Evolutionary conservation across 495 filamentous ascomycete species (phyloP), one percentile per base, ranked within the genome.

Genomic region (Parmelia sp.): DNA sequence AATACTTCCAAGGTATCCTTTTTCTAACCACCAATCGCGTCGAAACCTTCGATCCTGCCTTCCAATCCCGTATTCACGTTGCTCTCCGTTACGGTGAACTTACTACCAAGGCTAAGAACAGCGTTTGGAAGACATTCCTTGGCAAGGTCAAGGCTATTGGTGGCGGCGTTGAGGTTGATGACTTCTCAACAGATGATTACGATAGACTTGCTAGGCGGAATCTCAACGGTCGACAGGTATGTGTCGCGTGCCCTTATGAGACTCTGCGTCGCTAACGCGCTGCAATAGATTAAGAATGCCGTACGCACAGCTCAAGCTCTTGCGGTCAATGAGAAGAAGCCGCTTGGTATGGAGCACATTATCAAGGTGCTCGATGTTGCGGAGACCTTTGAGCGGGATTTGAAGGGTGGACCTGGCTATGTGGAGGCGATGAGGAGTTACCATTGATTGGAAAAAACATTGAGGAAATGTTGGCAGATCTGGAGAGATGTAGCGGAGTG

Each of bases 101-200:
- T 37, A 85, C 83, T 7, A 71, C 78, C 29, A 87, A 88, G 68
- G 92, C 92, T 29, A 90, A 89, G 78, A 87, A 85, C 64, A 84
- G 83, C 61, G 88, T 97, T 42, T 96, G 93, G 88, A 90, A 87
- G 78, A 86, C 90, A 77, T 95, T 96, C 74, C 66, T 89, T 63
- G 87, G 89, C 36, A 82, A 83, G 29, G 89, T 91, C 15, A 78
- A 84, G 17, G 82, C 82, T 29, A 12, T 81, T 84, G 63, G 83
- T 88, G 65, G 66, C 12, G 86, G 84, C 21, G 75, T 88, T 33
- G 80, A 82, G 60, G 79, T 78, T 1, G 81, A 78, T 65, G 73
- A 80, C 2, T 94, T 96, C 70, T 81, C 79, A 0, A 85, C 90
- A 23, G 79, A 80, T 33, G 88, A 93, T 71, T 88, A 83, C 69